These are phyloP conservation scores for Pisolithus microcarpus DNA, from an alignment of 768 basidiomycete genomes.

Conservation along the genomic window DNA sequence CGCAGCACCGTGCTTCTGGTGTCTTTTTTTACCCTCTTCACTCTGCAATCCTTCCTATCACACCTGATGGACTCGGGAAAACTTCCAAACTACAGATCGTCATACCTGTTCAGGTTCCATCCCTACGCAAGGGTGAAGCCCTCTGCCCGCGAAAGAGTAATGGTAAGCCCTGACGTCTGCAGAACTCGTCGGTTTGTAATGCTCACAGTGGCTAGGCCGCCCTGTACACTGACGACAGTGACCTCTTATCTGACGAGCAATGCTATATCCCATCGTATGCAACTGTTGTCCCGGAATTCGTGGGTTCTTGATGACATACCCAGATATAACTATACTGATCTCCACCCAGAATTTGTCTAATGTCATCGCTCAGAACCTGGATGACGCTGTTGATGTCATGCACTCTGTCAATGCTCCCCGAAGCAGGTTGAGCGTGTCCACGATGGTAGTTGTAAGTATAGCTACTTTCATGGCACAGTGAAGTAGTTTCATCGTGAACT, in stretches of 20 bases:
- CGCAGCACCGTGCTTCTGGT: background rate
- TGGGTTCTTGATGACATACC: background rate
- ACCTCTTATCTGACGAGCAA: background rate
- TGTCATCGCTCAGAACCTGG: too few species aligned
- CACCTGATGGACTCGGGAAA: background rate
- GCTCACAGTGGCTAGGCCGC: background rate
- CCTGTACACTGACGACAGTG: background rate
- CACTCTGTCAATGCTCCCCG: too few species aligned
- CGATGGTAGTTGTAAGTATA: too few species aligned
- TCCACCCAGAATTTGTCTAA: too few species aligned
- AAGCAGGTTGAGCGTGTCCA: too few species aligned
- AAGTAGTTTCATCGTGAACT: too few species aligned
- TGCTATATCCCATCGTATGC: background rate
- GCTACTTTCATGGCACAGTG: too few species aligned
- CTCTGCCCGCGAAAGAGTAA: constrained; percentile 4
- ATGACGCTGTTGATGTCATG: too few species aligned
- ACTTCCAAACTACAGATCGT: constrained; percentile 5
- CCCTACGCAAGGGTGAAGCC: constrained; percentile 7
- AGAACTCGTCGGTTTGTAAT: background rate
- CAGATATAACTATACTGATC: background rate
- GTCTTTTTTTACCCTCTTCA: background rate
- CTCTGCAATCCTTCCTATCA: background rate
- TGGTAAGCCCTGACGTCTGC: background rate
- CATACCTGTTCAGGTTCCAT: constrained; percentile 7
- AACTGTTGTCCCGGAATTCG: background rate